These are phyloP conservation scores for Candida manassasensis DNA, from an alignment of 805 yeast species.

Conservation along the genomic window DNA sequence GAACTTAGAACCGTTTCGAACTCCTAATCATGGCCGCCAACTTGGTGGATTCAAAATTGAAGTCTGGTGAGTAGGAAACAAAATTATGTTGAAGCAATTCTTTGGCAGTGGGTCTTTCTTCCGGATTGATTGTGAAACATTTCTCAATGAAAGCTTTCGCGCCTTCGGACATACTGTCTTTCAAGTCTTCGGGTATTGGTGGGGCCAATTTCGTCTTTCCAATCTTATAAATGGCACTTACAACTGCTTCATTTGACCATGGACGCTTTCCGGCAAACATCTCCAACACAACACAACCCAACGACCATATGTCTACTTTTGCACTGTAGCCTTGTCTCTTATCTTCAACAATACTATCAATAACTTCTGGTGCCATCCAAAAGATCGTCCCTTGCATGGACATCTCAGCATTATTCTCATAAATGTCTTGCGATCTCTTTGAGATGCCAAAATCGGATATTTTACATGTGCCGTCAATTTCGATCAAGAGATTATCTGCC, in stretches of 20 bases:
- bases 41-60: constrained; percentile 50
- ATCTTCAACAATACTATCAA: constrained; percentile 71
- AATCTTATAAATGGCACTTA: constrained; percentile 85
- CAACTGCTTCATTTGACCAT: constrained; percentile 93
- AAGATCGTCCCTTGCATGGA: constrained; percentile 98
- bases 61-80: constrained; percentile 36
- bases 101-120: constrained; percentile 82
- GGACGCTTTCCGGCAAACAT: constrained; percentile 98
- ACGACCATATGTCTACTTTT: constrained; percentile 95
- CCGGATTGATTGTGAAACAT: constrained; percentile 76
- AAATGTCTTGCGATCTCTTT: constrained; percentile 68
- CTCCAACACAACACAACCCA: constrained; percentile 94
- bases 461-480: constrained; percentile 89
- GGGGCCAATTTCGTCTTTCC: constrained; percentile 90
- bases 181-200: constrained; percentile 90
- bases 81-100: constrained; percentile 54
- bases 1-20: constrained; percentile 12
- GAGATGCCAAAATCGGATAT: constrained; percentile 97
- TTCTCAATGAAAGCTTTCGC: constrained; percentile 69
- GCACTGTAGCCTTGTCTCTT: constrained; percentile 92
- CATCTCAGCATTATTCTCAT: constrained; percentile 89
- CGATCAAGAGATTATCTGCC: constrained; percentile 86
- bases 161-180: constrained; percentile 52
- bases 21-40: constrained; percentile 50
- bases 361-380: constrained; percentile 99